Evolutionary conservation across 2,329 filamentous ascomycete species (phyloP).

Genomic region (Polychaeton citri): DNA sequence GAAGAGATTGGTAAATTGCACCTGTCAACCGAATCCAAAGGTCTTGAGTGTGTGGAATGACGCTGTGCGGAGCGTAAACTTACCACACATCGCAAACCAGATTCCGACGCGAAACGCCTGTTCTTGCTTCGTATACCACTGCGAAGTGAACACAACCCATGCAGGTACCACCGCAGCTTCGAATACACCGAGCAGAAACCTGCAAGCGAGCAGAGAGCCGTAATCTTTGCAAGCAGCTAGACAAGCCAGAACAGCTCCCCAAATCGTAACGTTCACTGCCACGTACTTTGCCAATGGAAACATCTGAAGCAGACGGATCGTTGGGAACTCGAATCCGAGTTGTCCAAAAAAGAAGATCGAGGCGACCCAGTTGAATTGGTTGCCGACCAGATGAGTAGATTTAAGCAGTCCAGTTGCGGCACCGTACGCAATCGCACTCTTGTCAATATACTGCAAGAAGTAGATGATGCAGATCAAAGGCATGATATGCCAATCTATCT

Average conservation of each 20-base stretch:
- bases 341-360: conserved; percentile 1
- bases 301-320: conserved; percentile 4
- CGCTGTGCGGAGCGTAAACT: not conserved
- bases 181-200: conserved; percentile 42
- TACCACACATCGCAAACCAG: conserved; percentile 20
- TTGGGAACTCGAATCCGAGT: conserved; percentile 8
- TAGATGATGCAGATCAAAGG: conserved; percentile 23
- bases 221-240: conserved; percentile 30
- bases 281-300: conserved; percentile 9
- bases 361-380: conserved; percentile 1
- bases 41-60: no score
- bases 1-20: no score
- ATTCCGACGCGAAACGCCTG: conserved; percentile 19
- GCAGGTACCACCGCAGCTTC: conserved; percentile 43
- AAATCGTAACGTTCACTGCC: conserved; percentile 9
- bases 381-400: not conserved
- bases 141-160: conserved; percentile 43
- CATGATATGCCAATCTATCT: conserved; percentile 23
- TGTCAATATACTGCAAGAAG: conserved; percentile 29
- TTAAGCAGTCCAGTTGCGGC: conserved; percentile 35
- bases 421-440: conserved; percentile 29
- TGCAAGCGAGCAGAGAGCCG: conserved; percentile 35
- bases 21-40: no score
- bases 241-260: conserved; percentile 6
- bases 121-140: conserved; percentile 24